phyloP scores from a whole-genome alignment of 2,329 filamentous ascomycete species.

The Apiospora rasikravindrae region DNA sequence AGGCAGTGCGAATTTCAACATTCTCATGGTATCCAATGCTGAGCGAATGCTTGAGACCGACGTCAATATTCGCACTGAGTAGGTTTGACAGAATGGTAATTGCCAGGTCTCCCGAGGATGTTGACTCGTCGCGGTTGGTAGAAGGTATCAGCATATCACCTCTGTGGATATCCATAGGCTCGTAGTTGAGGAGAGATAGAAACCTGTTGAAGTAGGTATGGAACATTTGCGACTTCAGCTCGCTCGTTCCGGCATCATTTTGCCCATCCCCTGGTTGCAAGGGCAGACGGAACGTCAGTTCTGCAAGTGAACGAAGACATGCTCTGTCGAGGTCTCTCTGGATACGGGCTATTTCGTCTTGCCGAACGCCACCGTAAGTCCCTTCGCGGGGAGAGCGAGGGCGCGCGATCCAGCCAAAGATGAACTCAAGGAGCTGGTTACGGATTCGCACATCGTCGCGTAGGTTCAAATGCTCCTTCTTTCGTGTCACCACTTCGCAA shows the following conservation, averaged over 20 bases:
- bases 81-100: slow-evolving; percentile 73
- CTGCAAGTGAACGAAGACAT: slow-evolving; percentile 68
- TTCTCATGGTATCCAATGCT: slow-evolving; percentile 75
- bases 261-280: slow-evolving; percentile 70
- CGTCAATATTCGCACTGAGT: slow-evolving; percentile 73
- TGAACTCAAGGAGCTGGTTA: slow-evolving; percentile 71
- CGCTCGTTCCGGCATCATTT: slow-evolving; percentile 69
- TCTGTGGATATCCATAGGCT: slow-evolving; percentile 51
- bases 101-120: slow-evolving; percentile 64
- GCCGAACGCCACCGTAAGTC: slow-evolving; percentile 46
- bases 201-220: slow-evolving; percentile 75
- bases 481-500: slow-evolving; percentile 67
- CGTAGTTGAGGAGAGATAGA: slow-evolving; percentile 67
- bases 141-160: slow-evolving; percentile 47
- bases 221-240: slow-evolving; percentile 74
- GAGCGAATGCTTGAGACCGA: slow-evolving; percentile 72
- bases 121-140: slow-evolving; percentile 55
- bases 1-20: slow-evolving; percentile 71
- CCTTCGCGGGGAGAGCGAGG: slow-evolving; percentile 59
- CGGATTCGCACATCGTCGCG: slow-evolving; percentile 72
- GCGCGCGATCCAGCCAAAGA: slow-evolving; percentile 71
- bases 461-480: slow-evolving; percentile 71
- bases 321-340: slow-evolving; percentile 71
- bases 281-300: slow-evolving; percentile 69
- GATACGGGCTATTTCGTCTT: slow-evolving; percentile 62